phyloP scores from a whole-genome alignment of 23 red algal genomes.

The Gracilaria vermiculophylla region DNA sequence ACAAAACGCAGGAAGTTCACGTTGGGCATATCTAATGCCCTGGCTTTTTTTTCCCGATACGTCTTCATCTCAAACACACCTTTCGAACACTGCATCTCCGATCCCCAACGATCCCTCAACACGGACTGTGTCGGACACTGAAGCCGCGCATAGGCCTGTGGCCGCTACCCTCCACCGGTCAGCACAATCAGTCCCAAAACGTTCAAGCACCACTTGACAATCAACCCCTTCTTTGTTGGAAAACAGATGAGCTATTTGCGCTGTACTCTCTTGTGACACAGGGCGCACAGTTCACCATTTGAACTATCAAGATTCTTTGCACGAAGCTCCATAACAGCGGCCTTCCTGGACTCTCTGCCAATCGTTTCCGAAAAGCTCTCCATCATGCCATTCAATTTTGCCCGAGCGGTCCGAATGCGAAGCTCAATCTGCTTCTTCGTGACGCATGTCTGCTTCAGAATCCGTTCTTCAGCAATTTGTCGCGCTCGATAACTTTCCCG shows the following conservation, averaged over 20 bases:
- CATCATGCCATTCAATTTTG: neutral
- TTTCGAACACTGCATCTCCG: no score
- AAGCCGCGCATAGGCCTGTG: constrained; percentile 4
- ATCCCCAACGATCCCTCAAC: neutral
- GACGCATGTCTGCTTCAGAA: neutral
- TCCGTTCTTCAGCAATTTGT: neutral
- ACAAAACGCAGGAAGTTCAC: neutral
- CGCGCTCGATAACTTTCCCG: neutral
- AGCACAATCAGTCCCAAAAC: constrained; percentile 2
- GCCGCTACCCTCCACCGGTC: constrained; percentile 13
- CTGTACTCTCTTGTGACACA: no score
- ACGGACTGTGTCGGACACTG: neutral
- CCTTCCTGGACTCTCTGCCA: neutral
- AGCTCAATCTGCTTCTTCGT: neutral
- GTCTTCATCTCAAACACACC: neutral
- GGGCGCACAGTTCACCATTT: no score
- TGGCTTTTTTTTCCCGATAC: neutral
- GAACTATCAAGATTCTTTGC: no score
- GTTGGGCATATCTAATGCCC: neutral
- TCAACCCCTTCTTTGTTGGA: neutral
- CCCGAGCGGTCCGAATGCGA: neutral
- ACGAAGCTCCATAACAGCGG: neutral
- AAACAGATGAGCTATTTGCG: no score
- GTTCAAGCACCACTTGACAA: constrained; percentile 21
- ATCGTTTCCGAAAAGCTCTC: neutral